phyloP scores from a whole-genome alignment of 768 basidiomycete species.

The Russula sp. region DNA sequence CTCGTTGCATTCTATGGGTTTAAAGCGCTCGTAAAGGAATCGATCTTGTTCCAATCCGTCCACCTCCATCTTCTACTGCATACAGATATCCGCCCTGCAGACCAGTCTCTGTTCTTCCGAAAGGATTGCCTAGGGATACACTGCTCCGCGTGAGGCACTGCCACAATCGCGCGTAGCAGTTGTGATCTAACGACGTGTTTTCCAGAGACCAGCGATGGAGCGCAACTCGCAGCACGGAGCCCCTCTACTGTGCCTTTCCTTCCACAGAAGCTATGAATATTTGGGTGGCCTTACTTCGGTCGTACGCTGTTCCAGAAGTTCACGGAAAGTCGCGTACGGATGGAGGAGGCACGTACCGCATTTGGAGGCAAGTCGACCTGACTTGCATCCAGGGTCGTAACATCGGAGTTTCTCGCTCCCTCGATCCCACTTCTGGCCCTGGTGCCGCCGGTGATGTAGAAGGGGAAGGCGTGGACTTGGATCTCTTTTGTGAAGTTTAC shows the following conservation, averaged over 20 bases:
- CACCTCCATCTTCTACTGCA: slow-evolving; percentile 67
- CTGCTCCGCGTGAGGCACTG: slow-evolving; percentile 45
- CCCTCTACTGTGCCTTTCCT: slow-evolving; percentile 68
- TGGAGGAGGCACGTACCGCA: slow-evolving; percentile 68
- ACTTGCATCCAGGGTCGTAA: slow-evolving; percentile 69
- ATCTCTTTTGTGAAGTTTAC: slow-evolving; percentile 75
- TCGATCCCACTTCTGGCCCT: slow-evolving; percentile 30
- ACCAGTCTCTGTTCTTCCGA: slow-evolving; percentile 70
- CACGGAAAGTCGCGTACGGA: slow-evolving; percentile 56
- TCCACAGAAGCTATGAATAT: slow-evolving; percentile 58
- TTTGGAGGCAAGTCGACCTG: slow-evolving; percentile 81
- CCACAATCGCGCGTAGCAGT: neutral
- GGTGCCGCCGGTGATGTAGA: slow-evolving; percentile 13
- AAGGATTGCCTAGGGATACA: slow-evolving; percentile 72
- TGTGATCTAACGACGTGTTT: slow-evolving; percentile 16
- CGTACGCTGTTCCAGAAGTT: slow-evolving; percentile 75
- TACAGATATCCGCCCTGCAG: slow-evolving; percentile 73
- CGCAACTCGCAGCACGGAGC: slow-evolving; percentile 46
- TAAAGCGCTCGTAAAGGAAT: slow-evolving; percentile 44
- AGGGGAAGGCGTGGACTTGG: slow-evolving; percentile 52
- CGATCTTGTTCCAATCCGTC: slow-evolving; percentile 65
- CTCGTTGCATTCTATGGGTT: neutral
- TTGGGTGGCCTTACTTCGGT: slow-evolving; percentile 76
- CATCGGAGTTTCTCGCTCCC: slow-evolving; percentile 48
- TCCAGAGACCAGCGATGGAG: slow-evolving; percentile 57